phyloP scores from a whole-genome alignment of 192 early-diverging fungal genomes.

The Linnemannia elongata region DNA sequence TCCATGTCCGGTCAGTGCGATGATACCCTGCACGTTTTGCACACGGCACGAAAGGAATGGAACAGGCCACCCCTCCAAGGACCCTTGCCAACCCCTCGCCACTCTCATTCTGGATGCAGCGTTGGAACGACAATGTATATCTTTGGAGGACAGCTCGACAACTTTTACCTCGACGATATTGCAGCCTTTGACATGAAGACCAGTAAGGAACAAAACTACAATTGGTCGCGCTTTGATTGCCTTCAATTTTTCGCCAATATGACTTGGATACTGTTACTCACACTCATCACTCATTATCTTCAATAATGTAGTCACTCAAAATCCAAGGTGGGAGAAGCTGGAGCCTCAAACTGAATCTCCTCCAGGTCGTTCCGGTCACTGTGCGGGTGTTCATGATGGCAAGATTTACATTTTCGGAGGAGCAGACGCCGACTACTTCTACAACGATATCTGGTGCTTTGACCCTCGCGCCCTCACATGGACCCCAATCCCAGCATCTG shows the following conservation, averaged over 20 bases:
- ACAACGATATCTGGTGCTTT: conserved; percentile 72
- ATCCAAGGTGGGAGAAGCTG: conserved; percentile 42
- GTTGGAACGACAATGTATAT: conserved; percentile 56
- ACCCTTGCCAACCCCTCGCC: conserved; percentile 39
- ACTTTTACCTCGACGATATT: conserved; percentile 62
- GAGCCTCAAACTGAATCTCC: conserved; percentile 56
- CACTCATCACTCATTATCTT: neutral
- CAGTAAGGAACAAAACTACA: conserved; percentile 21
- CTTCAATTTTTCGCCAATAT: too few relatives aligned
- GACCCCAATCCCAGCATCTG: conserved; percentile 59
- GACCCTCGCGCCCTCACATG: conserved; percentile 61
- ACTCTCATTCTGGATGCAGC: conserved; percentile 43
- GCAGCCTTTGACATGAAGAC: conserved; percentile 62
- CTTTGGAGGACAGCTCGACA: conserved; percentile 52
- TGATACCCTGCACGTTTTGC: conserved; percentile 46
- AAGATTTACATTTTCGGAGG: conserved; percentile 66
- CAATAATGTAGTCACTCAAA: conserved; percentile 35
- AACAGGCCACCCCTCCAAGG: conserved; percentile 50
- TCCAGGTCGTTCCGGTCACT: conserved; percentile 51
- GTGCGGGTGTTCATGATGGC: conserved; percentile 38
- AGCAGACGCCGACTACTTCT: conserved; percentile 60
- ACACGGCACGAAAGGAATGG: conserved; percentile 55
- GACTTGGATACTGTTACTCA: too few relatives aligned
- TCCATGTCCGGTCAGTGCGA: conserved; percentile 49
- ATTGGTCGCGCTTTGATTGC: too few relatives aligned